Evolutionary conservation across 805 yeast genomes (phyloP).

Genomic region (Suhomyces pyralidae): DNA sequence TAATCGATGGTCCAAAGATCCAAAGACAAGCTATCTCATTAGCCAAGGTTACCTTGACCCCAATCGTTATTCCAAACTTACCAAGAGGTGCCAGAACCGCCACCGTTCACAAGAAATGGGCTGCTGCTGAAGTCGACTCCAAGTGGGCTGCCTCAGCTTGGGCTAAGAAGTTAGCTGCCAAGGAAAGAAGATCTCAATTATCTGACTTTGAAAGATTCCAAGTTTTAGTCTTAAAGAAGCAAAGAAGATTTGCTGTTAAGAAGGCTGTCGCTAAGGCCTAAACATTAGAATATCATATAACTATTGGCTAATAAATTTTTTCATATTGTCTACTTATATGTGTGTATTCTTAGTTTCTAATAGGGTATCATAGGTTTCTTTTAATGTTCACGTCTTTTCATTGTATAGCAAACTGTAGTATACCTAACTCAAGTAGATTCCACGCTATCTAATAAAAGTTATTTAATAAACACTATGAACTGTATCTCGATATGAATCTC

Average conservation of each 20-base stretch:
- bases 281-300: slow-evolving; percentile 17
- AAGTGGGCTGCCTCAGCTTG: slow-evolving; percentile 93
- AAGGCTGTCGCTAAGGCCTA: slow-evolving; percentile 97
- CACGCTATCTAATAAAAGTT: too few species aligned
- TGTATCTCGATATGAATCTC: too few species aligned
- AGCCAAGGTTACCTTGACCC: slow-evolving; percentile 88
- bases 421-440: not conserved
- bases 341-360: slow-evolving; percentile 29
- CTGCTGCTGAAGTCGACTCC: slow-evolving; percentile 79
- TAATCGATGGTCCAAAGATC: slow-evolving; percentile 95
- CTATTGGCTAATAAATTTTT: slow-evolving; percentile 11
- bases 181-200: slow-evolving; percentile 88
- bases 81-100: slow-evolving; percentile 95
- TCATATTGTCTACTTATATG: slow-evolving; percentile 13
- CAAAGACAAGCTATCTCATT: slow-evolving; percentile 89
- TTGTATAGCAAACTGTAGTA: slow-evolving; percentile 2
- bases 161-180: slow-evolving; percentile 98
- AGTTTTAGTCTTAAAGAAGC: slow-evolving; percentile 95
- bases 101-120: slow-evolving; percentile 88
- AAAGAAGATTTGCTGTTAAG: slow-evolving; percentile 91
- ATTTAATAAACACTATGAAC: not conserved
- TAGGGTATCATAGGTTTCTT: slow-evolving; percentile 25
- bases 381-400: slow-evolving; percentile 27
- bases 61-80: slow-evolving; percentile 76
- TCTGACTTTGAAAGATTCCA: slow-evolving; percentile 99